Evolutionary conservation across 2,329 filamentous ascomycete species (phyloP).

Genomic region (Colletotrichum endophyticum): DNA sequence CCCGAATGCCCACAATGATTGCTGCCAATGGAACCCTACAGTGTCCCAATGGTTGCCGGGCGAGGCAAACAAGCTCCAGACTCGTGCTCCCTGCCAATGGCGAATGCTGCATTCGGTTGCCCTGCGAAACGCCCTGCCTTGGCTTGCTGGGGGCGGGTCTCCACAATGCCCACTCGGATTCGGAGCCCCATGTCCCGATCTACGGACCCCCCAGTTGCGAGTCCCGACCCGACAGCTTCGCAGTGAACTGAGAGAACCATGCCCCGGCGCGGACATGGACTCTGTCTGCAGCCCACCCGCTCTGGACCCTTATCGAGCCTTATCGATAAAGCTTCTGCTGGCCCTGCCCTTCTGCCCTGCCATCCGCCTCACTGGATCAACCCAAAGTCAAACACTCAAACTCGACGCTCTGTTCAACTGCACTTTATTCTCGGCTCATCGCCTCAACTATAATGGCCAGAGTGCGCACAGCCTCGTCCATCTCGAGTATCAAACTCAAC

Average conservation of each 20-base stretch:
- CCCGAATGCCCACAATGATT: not conserved
- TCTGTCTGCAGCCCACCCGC: not conserved
- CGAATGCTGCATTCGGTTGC: slow-evolving; percentile 14
- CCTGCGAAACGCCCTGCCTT: slow-evolving; percentile 17
- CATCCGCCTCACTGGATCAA: not conserved
- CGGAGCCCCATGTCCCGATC: slow-evolving; percentile 13
- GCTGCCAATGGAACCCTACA: not conserved
- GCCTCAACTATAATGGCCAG: not conserved
- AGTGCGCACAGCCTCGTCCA: not conserved
- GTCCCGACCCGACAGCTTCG: not conserved
- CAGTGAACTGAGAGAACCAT: not conserved
- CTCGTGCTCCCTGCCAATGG: not conserved
- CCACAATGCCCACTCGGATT: slow-evolving; percentile 7
- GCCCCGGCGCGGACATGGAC: not conserved
- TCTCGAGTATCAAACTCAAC: not conserved
- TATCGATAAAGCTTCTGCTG: not conserved
- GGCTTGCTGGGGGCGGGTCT: not conserved
- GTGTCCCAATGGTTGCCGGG: not conserved
- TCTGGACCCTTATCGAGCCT: slow-evolving; percentile 4
- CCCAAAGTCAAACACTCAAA: not conserved
- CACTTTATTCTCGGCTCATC: not conserved
- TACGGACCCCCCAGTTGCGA: slow-evolving; percentile 5
- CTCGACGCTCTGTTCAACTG: not conserved
- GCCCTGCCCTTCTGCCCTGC: not conserved
- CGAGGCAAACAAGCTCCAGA: slow-evolving; percentile 3